A percentile compares a stretch with the other conserved stretches of the same genome.
Evolutionary conservation across 306 rosid genomes (phyloP).

Genomic region (Dalbergia cochinchinensis): DNA sequence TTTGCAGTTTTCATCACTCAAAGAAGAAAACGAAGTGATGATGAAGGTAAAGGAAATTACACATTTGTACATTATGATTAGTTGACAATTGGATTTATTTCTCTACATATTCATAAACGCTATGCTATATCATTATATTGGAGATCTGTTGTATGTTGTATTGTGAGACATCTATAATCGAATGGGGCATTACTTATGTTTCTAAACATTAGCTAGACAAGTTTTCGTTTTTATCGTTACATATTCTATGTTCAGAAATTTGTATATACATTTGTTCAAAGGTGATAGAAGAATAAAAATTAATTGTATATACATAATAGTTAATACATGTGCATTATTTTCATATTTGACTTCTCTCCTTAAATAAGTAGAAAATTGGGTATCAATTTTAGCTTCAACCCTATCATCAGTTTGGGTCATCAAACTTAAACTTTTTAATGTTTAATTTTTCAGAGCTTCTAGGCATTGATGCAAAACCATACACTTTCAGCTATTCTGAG

Average conservation of each 20-base stretch:
- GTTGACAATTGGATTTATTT: conserved; percentile 19
- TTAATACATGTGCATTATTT: not conserved
- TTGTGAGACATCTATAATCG: not conserved
- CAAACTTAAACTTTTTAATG: conserved; percentile 9
- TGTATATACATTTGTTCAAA: not conserved
- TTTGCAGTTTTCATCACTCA: conserved; percentile 44
- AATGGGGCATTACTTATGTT: conserved; percentile 11
- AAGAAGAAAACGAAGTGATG: conserved; percentile 58
- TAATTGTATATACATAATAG: not conserved
- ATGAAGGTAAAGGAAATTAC: conserved; percentile 62
- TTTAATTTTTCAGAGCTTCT: conserved; percentile 63
- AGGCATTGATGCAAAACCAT: conserved; percentile 73
- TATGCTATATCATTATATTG: conserved; percentile 20
- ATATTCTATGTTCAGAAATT: not conserved
- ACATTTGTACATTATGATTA: not conserved
- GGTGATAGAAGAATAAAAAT: not conserved
- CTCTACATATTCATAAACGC: not conserved
- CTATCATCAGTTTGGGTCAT: not conserved
- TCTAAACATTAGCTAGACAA: not conserved
- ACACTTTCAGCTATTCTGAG: conserved; percentile 73
- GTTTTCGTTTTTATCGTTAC: not conserved
- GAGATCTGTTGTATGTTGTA: not conserved
- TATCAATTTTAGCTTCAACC: conserved; percentile 2
- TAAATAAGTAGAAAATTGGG: not conserved
- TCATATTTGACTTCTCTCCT: not conserved